A percentile compares a stretch with the other conserved stretches of the same genome.
Evolutionary conservation across 352 stramenopile genomes (phyloP).

Genomic region (Globisporangium camurandrum): DNA sequence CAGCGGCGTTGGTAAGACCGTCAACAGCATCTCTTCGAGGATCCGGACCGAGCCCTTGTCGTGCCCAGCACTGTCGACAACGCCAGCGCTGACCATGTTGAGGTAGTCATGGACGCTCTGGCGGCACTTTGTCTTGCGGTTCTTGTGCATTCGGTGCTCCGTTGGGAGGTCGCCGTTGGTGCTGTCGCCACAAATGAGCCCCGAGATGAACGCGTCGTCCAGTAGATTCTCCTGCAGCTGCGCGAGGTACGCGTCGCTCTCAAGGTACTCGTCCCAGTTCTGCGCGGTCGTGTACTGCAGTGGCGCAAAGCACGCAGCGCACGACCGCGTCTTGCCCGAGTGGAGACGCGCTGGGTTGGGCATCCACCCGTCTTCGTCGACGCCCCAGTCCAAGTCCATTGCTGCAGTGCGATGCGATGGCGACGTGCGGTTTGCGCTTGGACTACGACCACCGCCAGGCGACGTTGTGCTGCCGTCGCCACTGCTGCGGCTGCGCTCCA

Average conservation of each 20-base stretch:
- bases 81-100: constrained; percentile 79
- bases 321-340: constrained; percentile 70
- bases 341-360: constrained; percentile 73
- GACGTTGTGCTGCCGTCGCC: constrained; percentile 2
- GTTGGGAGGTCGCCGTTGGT: constrained; percentile 66
- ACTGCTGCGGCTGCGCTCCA: constrained; percentile 10
- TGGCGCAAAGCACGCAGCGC: constrained; percentile 64
- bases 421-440: not conserved
- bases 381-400: constrained; percentile 11
- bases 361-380: constrained; percentile 78
- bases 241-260: constrained; percentile 68
- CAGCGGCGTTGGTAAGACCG: constrained; percentile 63
- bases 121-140: constrained; percentile 71
- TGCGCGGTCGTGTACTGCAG: constrained; percentile 58
- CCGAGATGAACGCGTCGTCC: constrained; percentile 72
- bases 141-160: constrained; percentile 83
- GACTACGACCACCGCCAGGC: not conserved
- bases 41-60: constrained; percentile 70
- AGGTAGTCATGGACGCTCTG: constrained; percentile 73
- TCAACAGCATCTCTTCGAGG: constrained; percentile 78
- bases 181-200: constrained; percentile 70
- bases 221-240: constrained; percentile 70
- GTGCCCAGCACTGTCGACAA: constrained; percentile 59
- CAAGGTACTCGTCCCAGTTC: constrained; percentile 81
- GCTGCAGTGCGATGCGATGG: not conserved